Evolutionary conservation across 768 basidiomycete species (phyloP), one percentile per base, ranked within the genome.

Genomic region (Coprinopsis strossmayeri): DNA sequence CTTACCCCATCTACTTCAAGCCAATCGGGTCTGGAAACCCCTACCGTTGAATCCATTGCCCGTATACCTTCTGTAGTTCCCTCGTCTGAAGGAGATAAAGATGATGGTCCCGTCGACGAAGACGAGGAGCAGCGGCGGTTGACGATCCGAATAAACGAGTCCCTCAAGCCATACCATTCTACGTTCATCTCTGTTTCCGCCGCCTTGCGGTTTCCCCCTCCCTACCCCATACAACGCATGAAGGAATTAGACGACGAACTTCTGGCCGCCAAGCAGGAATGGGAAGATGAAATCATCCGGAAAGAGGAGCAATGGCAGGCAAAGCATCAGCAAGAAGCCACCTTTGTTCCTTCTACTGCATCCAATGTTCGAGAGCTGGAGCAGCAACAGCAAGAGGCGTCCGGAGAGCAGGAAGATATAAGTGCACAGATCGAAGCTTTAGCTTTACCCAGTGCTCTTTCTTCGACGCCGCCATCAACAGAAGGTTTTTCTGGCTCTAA

Each of bases 141-240:
- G 5, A 84, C 91, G 4, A 73, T 77, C 46, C 80, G 89, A 17
- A 91, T 96, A 26, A 81, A 89, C 43, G 73, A 85, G 46, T 82
- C 88, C 0, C 71, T 94, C n/a, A 79, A 87, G 34, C 87, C 89
- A 1, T 99, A 96, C 62, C 70, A 74, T 55, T 81, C 72, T 52
- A 93, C 89, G 1, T 91, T 92, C 59, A 87, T 97, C 25, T 98
- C 96, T 1, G 89, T 92, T 35, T 97, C 94, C 2, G 87, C 94
- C 0, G 91, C 93, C 0, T 70, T 97, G 40, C 81, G 91, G 3
- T 96, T 96, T 62, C 89, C 85, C 12, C 92, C 95, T 20, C 96
- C 96, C 3, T 85, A 90, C 59, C 87, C 93, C 5, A 78, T 99
- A 34, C 72, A 78, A 2, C 77, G 78, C 39, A 96, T 98, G 91